Percentiles rank a stretch among this genome's conserved stretches.
These are phyloP conservation scores for Xylaria sp. DNA, from an alignment of 2,329 filamentous ascomycete genomes.

Conservation along the genomic window DNA sequence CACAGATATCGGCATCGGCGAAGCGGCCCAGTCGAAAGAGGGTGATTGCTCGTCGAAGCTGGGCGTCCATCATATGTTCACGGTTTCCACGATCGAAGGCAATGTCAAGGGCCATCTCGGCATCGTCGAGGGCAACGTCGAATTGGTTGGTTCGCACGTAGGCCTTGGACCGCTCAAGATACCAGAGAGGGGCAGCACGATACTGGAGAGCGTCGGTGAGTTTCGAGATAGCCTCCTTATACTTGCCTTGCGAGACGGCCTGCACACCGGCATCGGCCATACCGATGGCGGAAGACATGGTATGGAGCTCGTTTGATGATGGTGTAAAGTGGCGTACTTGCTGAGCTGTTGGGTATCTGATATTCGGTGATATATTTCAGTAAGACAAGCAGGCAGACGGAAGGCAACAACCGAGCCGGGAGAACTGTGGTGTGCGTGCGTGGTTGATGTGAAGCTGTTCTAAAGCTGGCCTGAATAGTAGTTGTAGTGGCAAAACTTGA, in stretches of 20 bases:
- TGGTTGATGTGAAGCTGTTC: not conserved
- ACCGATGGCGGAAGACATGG: constrained; percentile 62
- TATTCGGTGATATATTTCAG: not conserved
- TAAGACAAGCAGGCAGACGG: not conserved
- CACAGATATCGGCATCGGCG: constrained; percentile 79
- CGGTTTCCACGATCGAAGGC: constrained; percentile 77
- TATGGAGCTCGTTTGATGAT: constrained; percentile 43
- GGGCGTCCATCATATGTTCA: constrained; percentile 81
- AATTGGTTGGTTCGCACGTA: constrained; percentile 73
- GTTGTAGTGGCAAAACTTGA: not conserved
- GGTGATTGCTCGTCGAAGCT: constrained; percentile 81
- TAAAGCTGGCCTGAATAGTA: not conserved
- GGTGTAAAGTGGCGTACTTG: not conserved
- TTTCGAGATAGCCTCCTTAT: constrained; percentile 72
- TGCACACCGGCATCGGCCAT: constrained; percentile 71
- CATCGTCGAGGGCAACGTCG: constrained; percentile 74
- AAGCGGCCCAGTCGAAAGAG: constrained; percentile 76
- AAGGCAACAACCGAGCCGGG: not conserved
- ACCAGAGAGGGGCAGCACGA: constrained; percentile 78
- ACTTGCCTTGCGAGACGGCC: constrained; percentile 72
- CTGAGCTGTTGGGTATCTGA: not conserved
- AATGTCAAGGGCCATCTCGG: constrained; percentile 71
- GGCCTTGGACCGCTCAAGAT: constrained; percentile 83
- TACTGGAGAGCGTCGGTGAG: constrained; percentile 75
- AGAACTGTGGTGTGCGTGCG: not conserved